These are phyloP conservation scores for Leptographium radiaticola DNA, from an alignment of 2,329 filamentous ascomycete genomes.

Conservation along the genomic window DNA sequence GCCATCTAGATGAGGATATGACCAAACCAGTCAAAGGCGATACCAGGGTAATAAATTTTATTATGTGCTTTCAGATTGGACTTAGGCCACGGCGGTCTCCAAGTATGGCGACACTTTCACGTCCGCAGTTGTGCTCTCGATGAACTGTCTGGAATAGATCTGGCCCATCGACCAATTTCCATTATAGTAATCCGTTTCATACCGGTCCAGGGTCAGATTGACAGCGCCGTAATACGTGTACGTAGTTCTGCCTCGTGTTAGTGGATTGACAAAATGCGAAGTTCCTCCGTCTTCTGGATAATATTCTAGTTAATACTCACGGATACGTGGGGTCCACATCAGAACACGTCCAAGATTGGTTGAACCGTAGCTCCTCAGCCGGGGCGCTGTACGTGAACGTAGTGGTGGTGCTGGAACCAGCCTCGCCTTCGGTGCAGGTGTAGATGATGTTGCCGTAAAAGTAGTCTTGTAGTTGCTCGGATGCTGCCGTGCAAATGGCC, in stretches of 20 bases:
- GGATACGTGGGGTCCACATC: constrained; percentile 25
- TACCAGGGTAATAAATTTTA: too few species aligned
- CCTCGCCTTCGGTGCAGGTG: constrained; percentile 22
- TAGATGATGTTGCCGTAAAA: constrained; percentile 35
- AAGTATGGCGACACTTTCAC: constrained; percentile 19
- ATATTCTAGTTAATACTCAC: constrained; percentile 15
- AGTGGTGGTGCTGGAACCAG: constrained; percentile 15
- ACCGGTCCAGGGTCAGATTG: constrained; percentile 23
- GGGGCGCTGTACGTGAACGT: constrained; percentile 30
- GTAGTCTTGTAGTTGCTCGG: constrained; percentile 30
- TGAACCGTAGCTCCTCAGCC: constrained; percentile 23
- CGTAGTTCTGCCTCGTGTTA: constrained; percentile 13
- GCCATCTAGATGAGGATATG: not conserved
- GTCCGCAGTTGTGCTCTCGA: constrained; percentile 22
- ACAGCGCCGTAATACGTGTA: constrained; percentile 20
- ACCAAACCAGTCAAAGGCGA: too few species aligned
- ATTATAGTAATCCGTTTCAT: constrained; percentile 21
- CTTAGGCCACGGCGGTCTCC: constrained; percentile 23
- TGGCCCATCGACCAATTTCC: constrained; percentile 25
- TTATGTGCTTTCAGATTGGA: not conserved
- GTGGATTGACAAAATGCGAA: too few species aligned
- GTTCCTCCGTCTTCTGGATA: too few species aligned
- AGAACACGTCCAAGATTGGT: constrained; percentile 36
- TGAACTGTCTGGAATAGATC: constrained; percentile 23
- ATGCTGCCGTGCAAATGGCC: constrained; percentile 26